phyloP scores from a whole-genome alignment of 345 rosid species.

The Abelmoschus esculentus region DNA sequence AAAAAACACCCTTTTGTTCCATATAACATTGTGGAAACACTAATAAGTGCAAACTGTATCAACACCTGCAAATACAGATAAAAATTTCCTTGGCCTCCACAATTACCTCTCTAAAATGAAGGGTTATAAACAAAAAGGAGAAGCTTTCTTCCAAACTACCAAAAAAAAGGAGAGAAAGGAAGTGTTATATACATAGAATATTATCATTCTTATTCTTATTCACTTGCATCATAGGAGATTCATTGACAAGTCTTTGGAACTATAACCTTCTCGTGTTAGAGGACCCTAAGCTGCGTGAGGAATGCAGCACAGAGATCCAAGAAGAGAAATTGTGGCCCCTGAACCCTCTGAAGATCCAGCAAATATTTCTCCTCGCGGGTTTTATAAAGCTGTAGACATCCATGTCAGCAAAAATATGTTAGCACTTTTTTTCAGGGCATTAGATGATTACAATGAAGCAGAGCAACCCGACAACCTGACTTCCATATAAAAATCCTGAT shows the following conservation, averaged over 20 bases:
- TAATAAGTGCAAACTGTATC: neutral
- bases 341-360: slow-evolving; percentile 77
- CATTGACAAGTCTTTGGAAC: neutral
- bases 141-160: too few relatives aligned
- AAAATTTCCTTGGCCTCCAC: neutral
- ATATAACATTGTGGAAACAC: slow-evolving; percentile 9
- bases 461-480: neutral
- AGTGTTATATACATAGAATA: too few relatives aligned
- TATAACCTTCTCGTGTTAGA: slow-evolving; percentile 26
- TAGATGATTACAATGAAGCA: neutral
- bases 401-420: neutral
- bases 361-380: slow-evolving; percentile 78
- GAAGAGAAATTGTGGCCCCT: slow-evolving; percentile 83
- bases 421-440: neutral
- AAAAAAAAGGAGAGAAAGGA: too few relatives aligned
- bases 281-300: slow-evolving; percentile 29
- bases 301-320: slow-evolving; percentile 91
- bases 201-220: slow-evolving; percentile 15
- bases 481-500: neutral
- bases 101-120: too few relatives aligned
- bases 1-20: slow-evolving; percentile 7
- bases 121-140: too few relatives aligned
- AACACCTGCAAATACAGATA: neutral
- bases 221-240: slow-evolving; percentile 23
- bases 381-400: slow-evolving; percentile 69